These are phyloP conservation scores for Ophiostoma perfectum DNA, from an alignment of 2,329 filamentous ascomycete species.

Conservation along the genomic window DNA sequence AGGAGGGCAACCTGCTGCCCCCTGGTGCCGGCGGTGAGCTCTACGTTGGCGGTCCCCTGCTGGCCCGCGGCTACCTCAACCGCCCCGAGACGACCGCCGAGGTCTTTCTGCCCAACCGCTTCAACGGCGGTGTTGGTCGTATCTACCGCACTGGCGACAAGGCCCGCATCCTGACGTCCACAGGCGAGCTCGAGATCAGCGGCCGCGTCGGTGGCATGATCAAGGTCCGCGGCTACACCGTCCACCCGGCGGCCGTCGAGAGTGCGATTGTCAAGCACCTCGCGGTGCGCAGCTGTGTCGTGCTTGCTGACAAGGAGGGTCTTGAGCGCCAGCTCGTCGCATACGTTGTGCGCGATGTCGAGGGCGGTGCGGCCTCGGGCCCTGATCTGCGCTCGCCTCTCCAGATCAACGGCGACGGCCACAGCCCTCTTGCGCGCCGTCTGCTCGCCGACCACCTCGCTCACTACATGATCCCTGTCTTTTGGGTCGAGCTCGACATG, in stretches of 20 bases:
- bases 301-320: constrained; percentile 69
- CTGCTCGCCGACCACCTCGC: constrained; percentile 62
- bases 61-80: constrained; percentile 74
- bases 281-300: constrained; percentile 65
- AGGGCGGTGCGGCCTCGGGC: constrained; percentile 33
- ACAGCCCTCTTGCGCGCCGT: constrained; percentile 63
- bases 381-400: constrained; percentile 38
- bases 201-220: constrained; percentile 75
- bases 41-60: constrained; percentile 65
- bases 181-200: constrained; percentile 67
- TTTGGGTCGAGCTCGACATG: constrained; percentile 68
- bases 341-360: constrained; percentile 65
- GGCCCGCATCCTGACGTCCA: constrained; percentile 60
- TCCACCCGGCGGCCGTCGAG: constrained; percentile 72
- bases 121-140: constrained; percentile 48
- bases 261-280: constrained; percentile 64
- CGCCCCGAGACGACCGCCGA: constrained; percentile 71
- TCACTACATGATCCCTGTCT: constrained; percentile 75
- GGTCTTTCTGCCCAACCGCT: constrained; percentile 63
- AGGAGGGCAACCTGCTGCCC: constrained; percentile 59
- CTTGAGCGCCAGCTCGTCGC: constrained; percentile 70
- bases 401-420: constrained; percentile 63
- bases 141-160: constrained; percentile 73
- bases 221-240: constrained; percentile 72
- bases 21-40: constrained; percentile 64